Base-by-base conservation (phyloP, 2,329 filamentous ascomycete genomes). In the Ceratocystis variospora region DNA sequence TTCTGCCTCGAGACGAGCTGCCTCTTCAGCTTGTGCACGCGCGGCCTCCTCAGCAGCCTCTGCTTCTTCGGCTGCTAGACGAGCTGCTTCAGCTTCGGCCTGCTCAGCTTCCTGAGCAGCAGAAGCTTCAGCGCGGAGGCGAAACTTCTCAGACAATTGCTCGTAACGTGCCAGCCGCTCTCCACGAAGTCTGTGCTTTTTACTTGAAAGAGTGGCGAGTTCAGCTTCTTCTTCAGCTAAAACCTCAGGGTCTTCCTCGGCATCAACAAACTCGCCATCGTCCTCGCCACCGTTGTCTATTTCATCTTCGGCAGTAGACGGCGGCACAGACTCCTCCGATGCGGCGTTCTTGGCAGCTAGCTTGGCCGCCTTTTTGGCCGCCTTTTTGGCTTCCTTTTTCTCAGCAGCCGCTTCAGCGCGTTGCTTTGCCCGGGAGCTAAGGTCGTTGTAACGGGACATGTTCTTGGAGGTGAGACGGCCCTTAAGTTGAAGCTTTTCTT, bases 171-270 rank as follows among this genome's bases (percentile, higher is more conserved):
- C 61, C 1, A 68, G 46, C 3, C 44, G 28, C 17, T 5, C 41
- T n/a, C 50, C 61, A 22, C 41, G 61, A 28, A 66, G 64, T 7
- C 17, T 53, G 15, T 45, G 22, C 28, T 64, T 71, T 25, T 73
- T 72, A 61, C 73, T 71, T 44, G 75, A 73, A 70, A 74, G 72
- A 17, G 72, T 70, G n/a, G 74, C 75, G 19, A 76, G 76, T 50
- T 76, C 75, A 7, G 70, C 74, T 19, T 72, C 76, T 48, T 73
- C 72, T 15, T 73, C 72, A 57, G 73, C 76, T 2, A 66, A 22
- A 25, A 64, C 12, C n/a, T 46, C 61, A 10, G 67, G 53, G 25
- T 68, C 67, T 61, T 68, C 67, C 31, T 68, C 59, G 12, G 61
- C 64, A 50, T 68, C 67, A 17, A 55, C 41, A 48, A 64, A 64